phyloP scores from a whole-genome alignment of 1,284 basidiomycete genomes.

The Pyrrhoderma noxium region DNA sequence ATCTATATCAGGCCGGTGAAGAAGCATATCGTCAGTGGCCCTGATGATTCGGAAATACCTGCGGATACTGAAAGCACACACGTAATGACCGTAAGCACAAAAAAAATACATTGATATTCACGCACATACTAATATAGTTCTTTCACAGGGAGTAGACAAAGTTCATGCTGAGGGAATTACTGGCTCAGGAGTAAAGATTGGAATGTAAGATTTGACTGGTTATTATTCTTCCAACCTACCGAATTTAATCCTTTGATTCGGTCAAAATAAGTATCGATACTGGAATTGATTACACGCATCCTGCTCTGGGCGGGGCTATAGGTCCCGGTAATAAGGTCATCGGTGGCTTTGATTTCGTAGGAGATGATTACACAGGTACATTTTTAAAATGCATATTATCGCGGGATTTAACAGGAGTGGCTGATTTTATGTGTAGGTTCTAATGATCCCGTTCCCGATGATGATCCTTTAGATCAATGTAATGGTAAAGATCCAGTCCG shows the following conservation, averaged over 20 bases:
- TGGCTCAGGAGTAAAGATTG: conserved; percentile 47
- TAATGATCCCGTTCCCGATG: conserved; percentile 40
- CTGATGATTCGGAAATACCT: conserved; percentile 31
- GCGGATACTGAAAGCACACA: conserved; percentile 30
- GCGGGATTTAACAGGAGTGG: conserved; percentile 18
- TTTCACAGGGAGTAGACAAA: conserved; percentile 35
- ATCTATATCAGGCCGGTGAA: conserved; percentile 23
- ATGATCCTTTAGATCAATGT: conserved; percentile 42
- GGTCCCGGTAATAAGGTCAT: conserved; percentile 54
- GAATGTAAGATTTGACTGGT: conserved; percentile 29
- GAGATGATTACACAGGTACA: conserved; percentile 33
- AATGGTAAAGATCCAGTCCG: conserved; percentile 26
- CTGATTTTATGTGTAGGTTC: conserved; percentile 30
- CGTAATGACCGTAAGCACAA: conserved; percentile 27
- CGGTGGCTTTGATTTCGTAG: conserved; percentile 50
- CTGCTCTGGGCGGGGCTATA: conserved; percentile 55
- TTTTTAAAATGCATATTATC: conserved; percentile 4
- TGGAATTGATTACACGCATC: conserved; percentile 55
- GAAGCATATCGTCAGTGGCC: conserved; percentile 25
- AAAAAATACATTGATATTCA: neutral
- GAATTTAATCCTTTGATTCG: neutral
- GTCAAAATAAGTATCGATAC: conserved; percentile 30
- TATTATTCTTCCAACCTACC: neutral
- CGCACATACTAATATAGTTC: neutral
- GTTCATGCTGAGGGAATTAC: conserved; percentile 43